Base-by-base conservation (phyloP, 176 grass and related monocot species). In the Oryza nivara region DNA sequence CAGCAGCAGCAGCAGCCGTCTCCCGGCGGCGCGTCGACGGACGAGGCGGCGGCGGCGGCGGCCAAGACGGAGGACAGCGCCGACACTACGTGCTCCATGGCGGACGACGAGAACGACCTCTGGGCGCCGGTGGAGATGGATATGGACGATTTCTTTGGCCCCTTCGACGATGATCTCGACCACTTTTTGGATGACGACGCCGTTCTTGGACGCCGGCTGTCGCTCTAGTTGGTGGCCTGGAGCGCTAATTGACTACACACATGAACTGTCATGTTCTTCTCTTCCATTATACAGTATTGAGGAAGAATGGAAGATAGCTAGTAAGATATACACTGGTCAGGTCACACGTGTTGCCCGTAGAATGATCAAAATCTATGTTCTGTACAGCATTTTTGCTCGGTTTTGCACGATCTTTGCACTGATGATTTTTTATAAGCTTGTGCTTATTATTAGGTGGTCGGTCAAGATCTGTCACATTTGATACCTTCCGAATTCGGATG, bases 121-220 rank as follows among this genome's bases (percentile, higher is more conserved):
- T 84, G 83, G 81, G 44, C 81, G 78, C 79, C 49, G 1, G 64
- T 76, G 73, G 87, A 79, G 8, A 84, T 72, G 76, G 83, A 32
- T 68, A 28, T 82, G 20, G 85, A 83, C 8, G 68, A 72, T 68
- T 67, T 86, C 28, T 51, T 83, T 0, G 34, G 25, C 2, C 20
- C 79, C 3, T 70, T 88, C 7, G 68, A 83, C 61, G 83, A 87
- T 5, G 87, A 85, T 2, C 1, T 83, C 7, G 60, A 90, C 13
- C 2, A 4, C 46, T 79, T 68, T 6, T 68, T 74, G 17, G 14
- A 49, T 0, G 77, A 32, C 9, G 73, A 44, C 23, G 78, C 9
- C 17, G 65, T 58, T 48, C 10, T 86, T 0, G 44, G 13, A 32
- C 88, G 84, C 70, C 69, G 80, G 61, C 10, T 87, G 69, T 87